Evolutionary conservation across 306 rosid species (phyloP), one percentile per base, ranked within the genome.

Genomic region (Cyclanthera cordifolia): DNA sequence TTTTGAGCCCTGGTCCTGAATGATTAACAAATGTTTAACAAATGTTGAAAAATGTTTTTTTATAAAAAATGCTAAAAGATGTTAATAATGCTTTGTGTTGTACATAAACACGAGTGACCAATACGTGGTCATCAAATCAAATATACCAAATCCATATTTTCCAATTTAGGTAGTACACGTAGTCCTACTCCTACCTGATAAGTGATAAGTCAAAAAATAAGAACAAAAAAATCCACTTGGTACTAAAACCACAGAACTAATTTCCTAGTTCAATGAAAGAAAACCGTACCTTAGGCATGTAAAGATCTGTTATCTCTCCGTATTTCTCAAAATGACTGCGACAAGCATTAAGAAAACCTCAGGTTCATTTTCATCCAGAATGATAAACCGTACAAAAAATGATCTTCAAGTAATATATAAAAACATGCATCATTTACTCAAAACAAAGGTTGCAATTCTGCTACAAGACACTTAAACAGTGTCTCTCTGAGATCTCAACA

Each of bases 281-380:
- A 61, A 67, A 70, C 49, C 71, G 71, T 73, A 94, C 99, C 99
- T 94, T 94, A 4, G 99, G 99, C 99, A 94, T 90, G 84, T 88
- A 94, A 25, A 94, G 75, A 84, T 94, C 97, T 25, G 95, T 88
- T 75, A 94, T 94, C 7, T 94, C 96, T n/a, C 99, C 99, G 77
- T 90, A 94, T 70, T 81, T 88, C 91, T 88, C 99, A 85, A 94
- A 94, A 83, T 94, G 92, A 71, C 99, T 94, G 96, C 79, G 77
- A 76, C 23, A 53, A 23, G 63, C 15, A 21, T 34, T 4, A 34
- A 34, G 7, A 34, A 34, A 34, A 8, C 41, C 5, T 54, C 27
- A 63, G 54, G 65, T 50, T 10, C n/a, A 59, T 73, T n/a, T 71
- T 30, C 28, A 45, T 71, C 67, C 67, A 47, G 60, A 70, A 68